phyloP scores from a whole-genome alignment of 2,329 filamentous ascomycete species.

The Metarhizium robertsii region DNA sequence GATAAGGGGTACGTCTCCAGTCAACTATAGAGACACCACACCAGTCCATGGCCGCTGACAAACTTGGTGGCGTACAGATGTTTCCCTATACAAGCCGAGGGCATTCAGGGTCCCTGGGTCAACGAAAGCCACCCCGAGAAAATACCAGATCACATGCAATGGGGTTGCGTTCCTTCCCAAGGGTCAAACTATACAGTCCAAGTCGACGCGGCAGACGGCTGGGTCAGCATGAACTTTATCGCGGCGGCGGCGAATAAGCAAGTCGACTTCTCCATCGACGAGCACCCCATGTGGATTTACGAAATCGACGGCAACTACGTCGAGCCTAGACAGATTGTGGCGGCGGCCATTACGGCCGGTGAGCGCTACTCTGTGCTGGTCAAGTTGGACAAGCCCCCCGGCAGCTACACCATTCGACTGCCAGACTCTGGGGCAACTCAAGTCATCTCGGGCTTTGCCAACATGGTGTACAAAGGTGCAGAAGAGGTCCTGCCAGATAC shows the following conservation, averaged over 20 bases:
- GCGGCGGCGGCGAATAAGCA: not conserved
- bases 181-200: not conserved
- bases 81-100: too few species aligned
- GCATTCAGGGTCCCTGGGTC: too few species aligned
- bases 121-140: too few species aligned
- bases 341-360: constrained; percentile 17
- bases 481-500: too few species aligned
- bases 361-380: constrained; percentile 30
- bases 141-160: too few species aligned
- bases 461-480: not conserved
- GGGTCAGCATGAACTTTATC: too few species aligned
- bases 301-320: constrained; percentile 33
- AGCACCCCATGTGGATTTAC: constrained; percentile 33
- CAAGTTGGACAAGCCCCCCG: constrained; percentile 22
- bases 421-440: constrained; percentile 11
- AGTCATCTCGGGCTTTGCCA: constrained; percentile 6
- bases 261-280: constrained; percentile 27
- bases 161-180: too few species aligned
- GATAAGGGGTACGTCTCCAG: not conserved
- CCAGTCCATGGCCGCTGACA: too few species aligned
- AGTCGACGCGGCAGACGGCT: not conserved
- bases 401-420: constrained; percentile 27
- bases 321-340: constrained; percentile 21
- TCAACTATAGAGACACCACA: too few species aligned
- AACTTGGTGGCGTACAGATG: too few species aligned